Evolutionary conservation across 306 rosid species (phyloP), one percentile per base, ranked within the genome.

Genomic region (Prosopis cineraria): DNA sequence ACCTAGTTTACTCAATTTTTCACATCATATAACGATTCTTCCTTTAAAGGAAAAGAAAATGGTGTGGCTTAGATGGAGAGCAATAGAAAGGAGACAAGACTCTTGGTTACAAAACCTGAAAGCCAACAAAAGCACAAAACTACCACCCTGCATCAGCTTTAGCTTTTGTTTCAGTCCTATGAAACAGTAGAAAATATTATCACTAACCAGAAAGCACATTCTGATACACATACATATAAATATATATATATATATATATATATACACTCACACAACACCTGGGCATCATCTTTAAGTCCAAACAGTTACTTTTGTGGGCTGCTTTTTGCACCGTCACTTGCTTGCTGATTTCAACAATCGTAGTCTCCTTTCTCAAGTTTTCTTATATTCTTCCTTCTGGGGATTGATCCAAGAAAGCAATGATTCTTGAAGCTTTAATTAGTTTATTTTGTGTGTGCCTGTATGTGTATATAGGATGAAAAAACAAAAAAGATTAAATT

Each of bases 311-410:
- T 86, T 82, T 59, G 13, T 17, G 5, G 39, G 41, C 24, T 74
- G 34, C 73, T 68, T 78, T 77, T 74, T 81, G 88, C 83, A 84
- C 93, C 93, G 79, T 85, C 88, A 67, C 89, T 91, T 91, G 98
- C 98, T 94, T 94, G 96, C 77, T 75, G 68, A 86, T 76, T 87
- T 87, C 85, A 88, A 86, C 97, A 70, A 90, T 81, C 90, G 77
- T 76, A 86, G 87, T 85, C 98, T 90, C 93, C 85, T 89, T 86
- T 89, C 97, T 90, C 94, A 94, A 91, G 98, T 94, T 90, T 93
- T 88, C 97, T 69, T 76, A 89, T 94, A 91, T 91, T 91, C 98
- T 90, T 81, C 43, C 87, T 88, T 87, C 90, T 79, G 82, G 84
- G 83, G 82, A 71, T 85, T 85, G 88, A 91, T 86, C 91, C 93